Base-by-base conservation (phyloP, 345 rosid species). In the Aquilaria sinensis region DNA sequence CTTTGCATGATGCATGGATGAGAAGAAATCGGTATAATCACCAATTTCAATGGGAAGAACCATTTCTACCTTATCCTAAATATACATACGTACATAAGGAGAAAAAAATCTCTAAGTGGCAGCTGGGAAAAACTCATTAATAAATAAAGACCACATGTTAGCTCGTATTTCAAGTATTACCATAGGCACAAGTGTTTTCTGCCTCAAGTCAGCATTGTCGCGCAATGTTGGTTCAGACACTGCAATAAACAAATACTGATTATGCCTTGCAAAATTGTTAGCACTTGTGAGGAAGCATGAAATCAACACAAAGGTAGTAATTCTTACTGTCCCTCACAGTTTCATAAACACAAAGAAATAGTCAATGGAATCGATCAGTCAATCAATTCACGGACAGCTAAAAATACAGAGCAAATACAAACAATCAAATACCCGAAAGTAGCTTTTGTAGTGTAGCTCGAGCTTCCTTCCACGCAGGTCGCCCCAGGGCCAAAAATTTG, bases 401-500 rank as follows among this genome's bases (percentile, higher is more conserved):
- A 13, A 49, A 48, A 48, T 2, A 37, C 16, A 23, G 57, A 53
- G 31, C 3, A 30, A 53, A 6, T 30, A 23, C 30, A 16, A 8
- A 51, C 23, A 51, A 6, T 3, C 5, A 56, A 87, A 53, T 83
- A 84, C 97, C 74, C 61, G 96, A 86, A 57, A 88, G 57, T 53
- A 91, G 66, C 69, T 71, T 84, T 61, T 88, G 97, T 68, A 88
- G 81, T 9, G 84, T 83, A 32, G 81, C 66, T 1, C 97, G 96
- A 52, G 97, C 97, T 72, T 91, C 96, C 70, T 78, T 84, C 97
- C 97, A 91, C 0, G 93, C 96, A 53, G 96, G 96, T 50, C 85
- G 70, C 49, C 97, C 96, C 89, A 88, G 33, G 33, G 31, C 5
- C 43, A 37, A 37, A 37, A 37, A 79, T 68, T 81, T 88, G 71